Base-by-base conservation (phyloP, 139 green algal genomes). In the Chlamydomonas sp. region DNA sequence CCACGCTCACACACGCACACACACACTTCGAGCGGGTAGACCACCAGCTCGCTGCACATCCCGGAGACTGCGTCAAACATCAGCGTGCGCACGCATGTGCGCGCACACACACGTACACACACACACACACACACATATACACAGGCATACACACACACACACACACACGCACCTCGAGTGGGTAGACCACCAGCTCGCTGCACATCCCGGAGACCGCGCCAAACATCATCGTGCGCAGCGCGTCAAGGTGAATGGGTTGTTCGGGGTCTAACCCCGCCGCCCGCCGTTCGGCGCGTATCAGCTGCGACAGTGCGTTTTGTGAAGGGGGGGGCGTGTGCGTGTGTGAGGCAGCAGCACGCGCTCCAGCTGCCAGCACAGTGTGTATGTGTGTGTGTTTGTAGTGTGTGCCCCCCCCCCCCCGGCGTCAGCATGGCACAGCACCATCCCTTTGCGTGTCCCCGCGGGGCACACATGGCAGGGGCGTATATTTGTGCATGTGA, bases 111-210 rank as follows among this genome's bases (percentile, higher is more conserved):
- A n/a, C n/a, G n/a, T n/a, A n/a, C n/a, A n/a, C n/a, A n/a, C n/a
- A n/a, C n/a, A n/a, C n/a, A n/a, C n/a, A n/a, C n/a, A n/a, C n/a
- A n/a, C n/a, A n/a, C n/a, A n/a, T n/a, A n/a, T n/a, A n/a, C n/a
- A n/a, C n/a, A n/a, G n/a, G n/a, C n/a, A n/a, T n/a, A n/a, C n/a
- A n/a, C n/a, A n/a, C n/a, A n/a, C n/a, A n/a, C n/a, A 54, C 13
- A 54, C 13, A 54, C 43, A 54, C 13, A 54, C 13, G 43, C 13
- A 16, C 13, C 58, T 90, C 83, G 39, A 91, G 64, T 3, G 88
- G 88, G 65, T 92, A 95, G 35, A 87, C 75, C 2, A 81, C 63
- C 1, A 75, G 33, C 78, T 95, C 89, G 3, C 80, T 77, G 22
- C 66, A 71, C 2, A 70, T 71, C 6, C 87, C 87, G 65, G 72